A percentile compares a stretch with the other conserved stretches of the same genome.
Evolutionary conservation across 1,284 basidiomycete genomes (phyloP).

Genomic region (Rhizopogon parksii): DNA sequence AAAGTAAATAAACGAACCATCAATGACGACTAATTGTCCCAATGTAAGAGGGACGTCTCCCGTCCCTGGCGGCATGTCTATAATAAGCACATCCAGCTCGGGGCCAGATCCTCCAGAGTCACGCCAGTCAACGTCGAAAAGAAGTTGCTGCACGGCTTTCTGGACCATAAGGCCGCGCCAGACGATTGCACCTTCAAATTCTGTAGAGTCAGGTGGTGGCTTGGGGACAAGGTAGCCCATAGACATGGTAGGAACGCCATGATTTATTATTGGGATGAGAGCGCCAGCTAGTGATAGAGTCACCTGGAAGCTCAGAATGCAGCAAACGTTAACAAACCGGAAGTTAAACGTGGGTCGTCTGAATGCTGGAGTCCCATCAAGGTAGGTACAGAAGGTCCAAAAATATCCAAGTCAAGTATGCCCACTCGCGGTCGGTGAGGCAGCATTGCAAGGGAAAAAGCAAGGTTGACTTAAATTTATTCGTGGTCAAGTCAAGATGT

Average conservation of each 20-base stretch:
- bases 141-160: conserved; percentile 93
- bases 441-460: conserved; percentile 61
- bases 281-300: conserved; percentile 52
- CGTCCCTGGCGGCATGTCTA: conserved; percentile 98
- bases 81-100: conserved; percentile 78
- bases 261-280: conserved; percentile 80
- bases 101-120: conserved; percentile 31
- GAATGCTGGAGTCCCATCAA: conserved; percentile 84
- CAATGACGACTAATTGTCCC: conserved; percentile 83
- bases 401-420: conserved; percentile 91
- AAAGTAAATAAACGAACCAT: conserved; percentile 51
- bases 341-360: conserved; percentile 76
- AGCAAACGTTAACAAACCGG: conserved; percentile 38
- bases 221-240: conserved; percentile 84
- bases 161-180: conserved; percentile 99
- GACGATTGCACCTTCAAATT: conserved; percentile 60
- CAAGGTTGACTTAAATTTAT: conserved; percentile 65
- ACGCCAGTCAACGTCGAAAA: conserved; percentile 96
- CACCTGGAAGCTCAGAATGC: neutral
- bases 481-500: neutral
- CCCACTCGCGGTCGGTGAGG: conserved; percentile 61
- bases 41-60: conserved; percentile 93
- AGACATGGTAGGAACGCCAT: conserved; percentile 92
- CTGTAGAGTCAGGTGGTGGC: conserved; percentile 15
- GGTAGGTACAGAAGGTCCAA: conserved; percentile 93